Base-by-base conservation (phyloP, 2,329 filamentous ascomycete species). In the Monilinia fructigena region DNA sequence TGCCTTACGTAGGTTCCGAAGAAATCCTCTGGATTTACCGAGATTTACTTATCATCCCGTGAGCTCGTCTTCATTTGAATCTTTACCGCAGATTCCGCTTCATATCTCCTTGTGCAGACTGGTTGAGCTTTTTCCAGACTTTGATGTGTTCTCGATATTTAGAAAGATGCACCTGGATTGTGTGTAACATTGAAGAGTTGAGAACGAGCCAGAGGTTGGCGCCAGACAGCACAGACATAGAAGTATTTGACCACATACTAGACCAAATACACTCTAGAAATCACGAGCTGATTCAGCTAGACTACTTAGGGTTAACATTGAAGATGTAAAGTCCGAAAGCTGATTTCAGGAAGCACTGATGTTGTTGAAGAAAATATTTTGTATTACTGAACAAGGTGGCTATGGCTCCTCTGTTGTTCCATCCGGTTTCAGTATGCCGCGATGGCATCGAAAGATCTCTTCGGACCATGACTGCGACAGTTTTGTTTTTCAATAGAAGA, bases 11-110 rank as follows among this genome's bases (percentile, higher is more conserved):
- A 35, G 26, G 26, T 14, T 3, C n/a, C 20, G 14, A 5, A 3
- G 7, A 11, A 16, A 23, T 3, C 42, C 35, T 35, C 28, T 18
- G 4, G 11, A 48, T n/a, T 6, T n/a, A 47, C 26, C 28, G 11
- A 8, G 11, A 48, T n/a, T 6, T n/a, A 47, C 26, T 20, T 1
- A 4, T 26, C 16, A 31, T 48, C 4, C 20, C 38, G 45, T 55
- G 18, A 23, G 26, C 40, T 38, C 12, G 14, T 16, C 42, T 20
- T 38, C 20, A 18, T 26, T 26, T 35, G 12, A n/a, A 45, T 10
- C 38, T n/a, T 55, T 11, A 7, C 23, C 35, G 63, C 45, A n/a
- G 45, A 28, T 65, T 50, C 26, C 55, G 26, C 63, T 52, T 60
- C 40, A n/a, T 26, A 35, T 26, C 38, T 16, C 31, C 23, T 31